Evolutionary conservation across 1,139 yeast species (phyloP).

Genomic region (Yamadazyma siamensis): DNA sequence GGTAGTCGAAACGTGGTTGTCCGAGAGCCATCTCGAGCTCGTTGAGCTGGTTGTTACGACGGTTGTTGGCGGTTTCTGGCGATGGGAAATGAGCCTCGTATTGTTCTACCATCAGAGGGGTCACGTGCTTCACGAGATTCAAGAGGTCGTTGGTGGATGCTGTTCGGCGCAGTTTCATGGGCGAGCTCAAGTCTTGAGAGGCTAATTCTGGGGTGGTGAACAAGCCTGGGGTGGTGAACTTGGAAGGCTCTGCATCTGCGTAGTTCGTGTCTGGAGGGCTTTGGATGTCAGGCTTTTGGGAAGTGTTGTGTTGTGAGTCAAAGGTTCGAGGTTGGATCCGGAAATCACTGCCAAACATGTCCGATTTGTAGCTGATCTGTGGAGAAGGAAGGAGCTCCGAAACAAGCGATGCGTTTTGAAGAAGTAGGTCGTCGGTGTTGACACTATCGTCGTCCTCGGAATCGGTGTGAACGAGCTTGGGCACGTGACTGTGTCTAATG

Average conservation of each 20-base stretch:
- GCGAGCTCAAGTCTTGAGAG: constrained; percentile 11
- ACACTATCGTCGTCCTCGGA: constrained; percentile 21
- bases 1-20: constrained; percentile 16
- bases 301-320: too few relatives aligned
- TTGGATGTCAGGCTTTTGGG: constrained; percentile 3
- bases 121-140: constrained; percentile 12
- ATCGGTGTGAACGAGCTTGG: constrained; percentile 17
- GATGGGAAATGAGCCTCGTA: too few relatives aligned
- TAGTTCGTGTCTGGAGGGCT: too few relatives aligned
- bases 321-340: constrained; percentile 10
- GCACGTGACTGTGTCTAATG: constrained; percentile 15
- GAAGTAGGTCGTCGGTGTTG: constrained; percentile 30
- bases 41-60: constrained; percentile 14
- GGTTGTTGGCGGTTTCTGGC: constrained; percentile 5
- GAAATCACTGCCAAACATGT: constrained; percentile 24
- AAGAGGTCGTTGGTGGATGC: constrained; percentile 16
- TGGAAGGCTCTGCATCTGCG: too few relatives aligned
- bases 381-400: constrained; percentile 40
- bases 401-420: constrained; percentile 28
- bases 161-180: constrained; percentile 14
- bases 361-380: constrained; percentile 34
- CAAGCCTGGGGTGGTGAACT: too few relatives aligned
- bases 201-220: too few relatives aligned
- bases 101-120: too few relatives aligned
- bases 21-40: constrained; percentile 7